A percentile compares a stretch with the other conserved stretches of the same genome.
Conservation (phyloP, 768 basidiomycete species). For the Amanita brunnescens region DNA sequence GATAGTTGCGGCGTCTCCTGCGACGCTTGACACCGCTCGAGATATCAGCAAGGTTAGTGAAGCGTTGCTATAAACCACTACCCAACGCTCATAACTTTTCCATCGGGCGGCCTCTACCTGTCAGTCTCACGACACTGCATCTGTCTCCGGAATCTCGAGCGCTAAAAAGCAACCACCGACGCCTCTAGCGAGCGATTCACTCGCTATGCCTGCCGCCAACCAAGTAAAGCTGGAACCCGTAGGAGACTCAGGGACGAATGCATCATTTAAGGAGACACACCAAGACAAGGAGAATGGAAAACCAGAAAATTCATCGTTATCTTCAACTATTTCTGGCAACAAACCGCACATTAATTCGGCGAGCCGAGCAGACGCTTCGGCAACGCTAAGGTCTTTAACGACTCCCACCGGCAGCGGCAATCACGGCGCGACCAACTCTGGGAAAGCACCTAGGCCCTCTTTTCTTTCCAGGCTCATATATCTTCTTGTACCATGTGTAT, state of each 20-base stretch:
- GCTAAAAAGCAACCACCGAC: background rate
- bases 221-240: background rate
- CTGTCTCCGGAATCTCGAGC: background rate
- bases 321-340: slow-evolving; percentile 15
- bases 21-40: background rate
- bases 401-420: slow-evolving; percentile 13
- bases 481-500: slow-evolving; percentile 58
- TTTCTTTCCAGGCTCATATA: slow-evolving; percentile 53
- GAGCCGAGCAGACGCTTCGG: slow-evolving; percentile 9
- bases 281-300: slow-evolving; percentile 13
- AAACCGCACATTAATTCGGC: slow-evolving; percentile 9
- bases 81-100: background rate
- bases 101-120: background rate
- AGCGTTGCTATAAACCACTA: background rate
- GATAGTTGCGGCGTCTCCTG: background rate
- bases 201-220: background rate
- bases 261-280: background rate
- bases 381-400: slow-evolving; percentile 13
- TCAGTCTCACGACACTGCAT: background rate
- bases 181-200: background rate
- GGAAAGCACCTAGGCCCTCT: slow-evolving; percentile 32
- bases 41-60: background rate
- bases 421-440: slow-evolving; percentile 12
- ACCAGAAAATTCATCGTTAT: slow-evolving; percentile 19
- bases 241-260: background rate